Percentiles rank a stretch among this genome's conserved stretches.
Evolutionary conservation across 257 asterid species (phyloP).

Genomic region (Solanum sejunctum): DNA sequence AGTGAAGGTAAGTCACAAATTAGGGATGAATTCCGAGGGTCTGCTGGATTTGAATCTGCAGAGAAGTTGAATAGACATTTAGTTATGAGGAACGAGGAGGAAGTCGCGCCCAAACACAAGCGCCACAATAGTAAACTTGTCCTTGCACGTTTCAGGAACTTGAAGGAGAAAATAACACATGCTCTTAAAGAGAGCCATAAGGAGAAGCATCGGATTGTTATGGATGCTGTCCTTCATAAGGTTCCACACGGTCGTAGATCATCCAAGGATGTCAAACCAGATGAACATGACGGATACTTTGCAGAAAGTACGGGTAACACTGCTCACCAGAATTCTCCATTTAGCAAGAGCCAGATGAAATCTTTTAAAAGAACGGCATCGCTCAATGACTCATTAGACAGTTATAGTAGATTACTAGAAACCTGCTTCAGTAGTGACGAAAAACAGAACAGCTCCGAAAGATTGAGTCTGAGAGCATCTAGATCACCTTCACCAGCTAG

Average conservation of each 20-base stretch:
- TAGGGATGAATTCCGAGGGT: not conserved
- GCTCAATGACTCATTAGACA: constrained; percentile 35
- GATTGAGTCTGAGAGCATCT: constrained; percentile 8
- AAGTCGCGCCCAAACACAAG: constrained; percentile 9
- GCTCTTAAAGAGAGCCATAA: constrained; percentile 52
- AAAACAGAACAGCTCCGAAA: constrained; percentile 17
- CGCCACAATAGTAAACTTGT: constrained; percentile 24
- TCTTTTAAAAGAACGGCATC: constrained; percentile 38
- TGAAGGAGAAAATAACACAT: constrained; percentile 41
- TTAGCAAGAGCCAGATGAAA: constrained; percentile 2
- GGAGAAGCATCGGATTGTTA: constrained; percentile 56
- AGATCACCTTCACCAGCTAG: constrained; percentile 7
- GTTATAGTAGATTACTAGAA: constrained; percentile 42
- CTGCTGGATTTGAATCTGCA: not conserved
- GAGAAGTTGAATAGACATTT: not conserved
- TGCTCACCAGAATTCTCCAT: not conserved
- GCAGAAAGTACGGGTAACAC: not conserved
- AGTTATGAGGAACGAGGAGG: not conserved
- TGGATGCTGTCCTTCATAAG: constrained; percentile 64
- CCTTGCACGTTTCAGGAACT: constrained; percentile 50
- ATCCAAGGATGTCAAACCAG: constrained; percentile 10
- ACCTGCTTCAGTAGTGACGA: constrained; percentile 15
- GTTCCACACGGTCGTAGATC: constrained; percentile 40
- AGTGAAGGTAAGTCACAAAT: not conserved
- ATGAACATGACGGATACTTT: constrained; percentile 4